phyloP scores from a whole-genome alignment of 2,329 filamentous ascomycete genomes.

The Clonostachys solani region DNA sequence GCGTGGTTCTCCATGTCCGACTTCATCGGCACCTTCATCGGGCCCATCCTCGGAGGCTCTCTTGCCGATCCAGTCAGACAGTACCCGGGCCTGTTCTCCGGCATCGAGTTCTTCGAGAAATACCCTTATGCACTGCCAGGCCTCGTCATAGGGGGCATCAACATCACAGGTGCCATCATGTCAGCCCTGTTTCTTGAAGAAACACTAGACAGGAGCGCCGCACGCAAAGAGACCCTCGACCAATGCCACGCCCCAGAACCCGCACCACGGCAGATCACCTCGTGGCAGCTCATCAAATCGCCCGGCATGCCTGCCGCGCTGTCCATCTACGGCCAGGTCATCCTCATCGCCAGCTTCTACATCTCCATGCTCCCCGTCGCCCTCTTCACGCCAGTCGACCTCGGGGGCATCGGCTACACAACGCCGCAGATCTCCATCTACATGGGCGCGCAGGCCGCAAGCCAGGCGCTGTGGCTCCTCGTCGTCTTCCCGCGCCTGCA shows the following conservation, averaged over 20 bases:
- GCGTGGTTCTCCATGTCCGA: conserved; percentile 71
- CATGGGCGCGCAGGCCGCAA: neutral
- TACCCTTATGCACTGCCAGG: conserved; percentile 52
- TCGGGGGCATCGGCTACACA: neutral
- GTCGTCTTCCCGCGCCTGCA: neutral
- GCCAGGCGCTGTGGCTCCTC: neutral
- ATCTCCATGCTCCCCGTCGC: neutral
- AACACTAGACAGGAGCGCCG: neutral
- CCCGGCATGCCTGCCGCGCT: neutral
- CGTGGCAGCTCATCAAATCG: neutral
- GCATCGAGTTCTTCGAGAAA: conserved; percentile 35
- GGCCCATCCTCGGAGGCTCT: conserved; percentile 64
- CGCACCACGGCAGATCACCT: neutral
- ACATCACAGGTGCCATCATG: neutral
- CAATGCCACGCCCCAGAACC: neutral
- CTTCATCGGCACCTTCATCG: conserved; percentile 70
- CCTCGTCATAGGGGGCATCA: conserved; percentile 1
- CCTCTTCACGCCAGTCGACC: neutral
- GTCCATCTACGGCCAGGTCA: neutral
- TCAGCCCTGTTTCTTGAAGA: neutral
- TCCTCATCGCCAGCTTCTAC: neutral
- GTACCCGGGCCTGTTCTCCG: conserved; percentile 49
- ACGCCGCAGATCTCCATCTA: neutral
- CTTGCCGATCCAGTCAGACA: conserved; percentile 61
- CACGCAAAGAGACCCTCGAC: neutral